phyloP scores from a whole-genome alignment of 129 eudicot genomes.

The Flaveria trinervia region DNA sequence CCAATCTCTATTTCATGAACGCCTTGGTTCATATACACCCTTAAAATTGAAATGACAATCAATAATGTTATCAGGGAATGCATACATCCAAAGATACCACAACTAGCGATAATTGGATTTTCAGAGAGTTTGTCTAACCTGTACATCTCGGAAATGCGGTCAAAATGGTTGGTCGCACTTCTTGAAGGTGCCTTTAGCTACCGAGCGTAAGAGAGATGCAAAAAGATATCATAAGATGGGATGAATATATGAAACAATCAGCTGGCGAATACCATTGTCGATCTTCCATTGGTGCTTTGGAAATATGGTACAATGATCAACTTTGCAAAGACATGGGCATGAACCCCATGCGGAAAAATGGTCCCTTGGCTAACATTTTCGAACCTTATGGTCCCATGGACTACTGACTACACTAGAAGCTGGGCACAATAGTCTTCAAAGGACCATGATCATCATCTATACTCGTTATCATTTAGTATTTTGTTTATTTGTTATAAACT shows the following conservation, averaged over 20 bases:
- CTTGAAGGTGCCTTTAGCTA: constrained; percentile 4
- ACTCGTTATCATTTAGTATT: too few relatives aligned
- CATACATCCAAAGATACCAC: background rate
- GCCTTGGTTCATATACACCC: too few relatives aligned
- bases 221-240: constrained; percentile 51
- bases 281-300: constrained; percentile 47
- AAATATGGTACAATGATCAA: constrained; percentile 70
- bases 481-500: too few relatives aligned
- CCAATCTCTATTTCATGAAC: too few relatives aligned
- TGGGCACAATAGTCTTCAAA: background rate
- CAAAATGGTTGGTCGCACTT: background rate
- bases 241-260: constrained; percentile 45
- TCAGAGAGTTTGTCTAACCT: background rate
- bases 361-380: constrained; percentile 49
- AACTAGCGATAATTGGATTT: constrained; percentile 2
- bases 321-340: constrained; percentile 59
- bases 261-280: constrained; percentile 46
- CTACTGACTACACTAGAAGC: constrained; percentile 49
- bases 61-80: background rate
- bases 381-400: constrained; percentile 60
- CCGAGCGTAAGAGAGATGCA: constrained; percentile 47
- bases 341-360: constrained; percentile 52
- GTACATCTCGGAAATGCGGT: constrained; percentile 2
- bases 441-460: background rate
- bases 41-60: background rate